phyloP scores from a whole-genome alignment of 805 yeast genomes.

The Myxozyma geophila region DNA sequence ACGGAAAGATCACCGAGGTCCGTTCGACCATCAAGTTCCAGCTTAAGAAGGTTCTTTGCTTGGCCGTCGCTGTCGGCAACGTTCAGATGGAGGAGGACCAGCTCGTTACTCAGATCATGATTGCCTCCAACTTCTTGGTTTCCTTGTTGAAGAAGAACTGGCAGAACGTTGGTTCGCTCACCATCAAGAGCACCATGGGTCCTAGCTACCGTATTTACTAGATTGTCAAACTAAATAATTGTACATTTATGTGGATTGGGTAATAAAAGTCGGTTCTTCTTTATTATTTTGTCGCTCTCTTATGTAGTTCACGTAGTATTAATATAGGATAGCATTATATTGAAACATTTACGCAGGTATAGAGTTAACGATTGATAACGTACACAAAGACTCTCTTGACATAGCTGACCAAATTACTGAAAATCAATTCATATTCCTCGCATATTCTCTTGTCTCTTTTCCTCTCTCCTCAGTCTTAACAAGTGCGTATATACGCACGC shows the following conservation, averaged over 20 bases:
- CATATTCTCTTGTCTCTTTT: background rate
- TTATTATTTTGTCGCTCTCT: background rate
- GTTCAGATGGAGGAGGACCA: slow-evolving; percentile 98
- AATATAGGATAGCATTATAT: too few species aligned
- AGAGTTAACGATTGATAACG: too few species aligned
- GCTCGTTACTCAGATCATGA: slow-evolving; percentile 95
- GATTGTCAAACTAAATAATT: slow-evolving; percentile 38
- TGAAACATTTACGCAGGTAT: too few species aligned
- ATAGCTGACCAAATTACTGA: too few species aligned
- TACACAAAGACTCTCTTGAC: too few species aligned
- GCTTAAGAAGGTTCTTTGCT: slow-evolving; percentile 98
- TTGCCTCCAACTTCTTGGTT: slow-evolving; percentile 98
- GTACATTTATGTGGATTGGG: background rate
- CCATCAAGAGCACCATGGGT: slow-evolving; percentile 99
- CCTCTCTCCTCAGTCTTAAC: too few species aligned
- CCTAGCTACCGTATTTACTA: slow-evolving; percentile 99
- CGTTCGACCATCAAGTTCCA: slow-evolving; percentile 99
- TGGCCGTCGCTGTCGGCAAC: slow-evolving; percentile 99
- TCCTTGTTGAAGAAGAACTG: slow-evolving; percentile 99
- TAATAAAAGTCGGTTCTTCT: slow-evolving; percentile 7
- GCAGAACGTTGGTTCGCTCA: slow-evolving; percentile 99
- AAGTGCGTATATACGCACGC: too few species aligned
- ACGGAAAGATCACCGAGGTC: slow-evolving; percentile 93
- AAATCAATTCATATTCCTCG: too few species aligned
- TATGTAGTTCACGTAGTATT: too few species aligned